phyloP scores from a whole-genome alignment of 1,139 yeast genomes.

The Debaryomyces robertsiae region DNA sequence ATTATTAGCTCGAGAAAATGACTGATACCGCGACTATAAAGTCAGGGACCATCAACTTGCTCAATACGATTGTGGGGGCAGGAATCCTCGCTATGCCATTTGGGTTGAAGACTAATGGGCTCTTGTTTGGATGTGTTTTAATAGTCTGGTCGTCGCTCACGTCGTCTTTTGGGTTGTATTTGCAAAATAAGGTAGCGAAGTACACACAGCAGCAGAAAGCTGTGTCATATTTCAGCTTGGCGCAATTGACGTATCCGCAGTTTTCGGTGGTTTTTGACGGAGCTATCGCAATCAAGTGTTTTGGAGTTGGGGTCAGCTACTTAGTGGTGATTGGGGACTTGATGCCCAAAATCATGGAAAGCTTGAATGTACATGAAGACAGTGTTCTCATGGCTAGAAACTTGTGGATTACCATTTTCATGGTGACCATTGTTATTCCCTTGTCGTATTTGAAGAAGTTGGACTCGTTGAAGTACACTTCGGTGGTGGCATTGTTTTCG shows the following conservation, averaged over 20 bases:
- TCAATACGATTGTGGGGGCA: constrained; percentile 59
- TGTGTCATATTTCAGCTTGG: constrained; percentile 54
- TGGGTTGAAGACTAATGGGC: constrained; percentile 54
- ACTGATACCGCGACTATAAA: constrained; percentile 39
- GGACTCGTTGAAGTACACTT: constrained; percentile 85
- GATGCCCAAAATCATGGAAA: constrained; percentile 72
- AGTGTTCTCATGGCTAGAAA: constrained; percentile 44
- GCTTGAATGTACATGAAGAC: constrained; percentile 32
- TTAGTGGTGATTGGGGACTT: constrained; percentile 87
- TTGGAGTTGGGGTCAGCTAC: constrained; percentile 90
- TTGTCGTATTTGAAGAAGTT: constrained; percentile 70
- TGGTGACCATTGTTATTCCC: constrained; percentile 65
- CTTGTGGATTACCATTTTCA: constrained; percentile 70
- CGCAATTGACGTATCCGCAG: constrained; percentile 58
- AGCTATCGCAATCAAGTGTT: constrained; percentile 66
- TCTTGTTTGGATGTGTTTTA: constrained; percentile 48
- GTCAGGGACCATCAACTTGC: constrained; percentile 54
- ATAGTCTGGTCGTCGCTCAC: constrained; percentile 52
- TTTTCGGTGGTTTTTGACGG: constrained; percentile 48
- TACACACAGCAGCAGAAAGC: constrained; percentile 52
- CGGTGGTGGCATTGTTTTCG: constrained; percentile 79
- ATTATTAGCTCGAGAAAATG: background rate
- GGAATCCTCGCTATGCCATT: constrained; percentile 61
- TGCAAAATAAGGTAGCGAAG: constrained; percentile 53
- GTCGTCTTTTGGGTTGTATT: constrained; percentile 54